phyloP scores from a whole-genome alignment of 192 early-diverging fungal species.

The Spizellomyces sp. region DNA sequence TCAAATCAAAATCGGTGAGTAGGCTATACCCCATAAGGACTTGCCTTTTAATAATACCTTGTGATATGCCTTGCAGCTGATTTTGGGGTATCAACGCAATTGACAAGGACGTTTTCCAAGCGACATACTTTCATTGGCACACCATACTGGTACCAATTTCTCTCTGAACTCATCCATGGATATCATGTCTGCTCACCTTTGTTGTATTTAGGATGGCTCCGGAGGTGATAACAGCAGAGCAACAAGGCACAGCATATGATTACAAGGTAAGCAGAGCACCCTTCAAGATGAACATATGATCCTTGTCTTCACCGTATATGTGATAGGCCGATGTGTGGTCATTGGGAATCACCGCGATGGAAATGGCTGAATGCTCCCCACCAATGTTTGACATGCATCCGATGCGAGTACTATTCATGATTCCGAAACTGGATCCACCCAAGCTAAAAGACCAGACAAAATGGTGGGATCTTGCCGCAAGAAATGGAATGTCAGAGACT shows the following conservation, averaged over 20 bases:
- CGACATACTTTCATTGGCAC: conserved; percentile 98
- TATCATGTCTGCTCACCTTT: not conserved
- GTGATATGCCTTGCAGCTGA: conserved; percentile 61
- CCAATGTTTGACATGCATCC: conserved; percentile 93
- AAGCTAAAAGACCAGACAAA: conserved; percentile 40
- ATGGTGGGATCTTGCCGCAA: conserved; percentile 23
- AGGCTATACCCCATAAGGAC: too few relatives aligned
- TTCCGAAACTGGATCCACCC: conserved; percentile 61
- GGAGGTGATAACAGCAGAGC: conserved; percentile 55
- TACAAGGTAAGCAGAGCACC: conserved; percentile 54
- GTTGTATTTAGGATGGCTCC: conserved; percentile 49
- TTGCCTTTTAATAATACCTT: not conserved
- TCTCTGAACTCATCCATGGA: not conserved
- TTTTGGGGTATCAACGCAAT: conserved; percentile 96
- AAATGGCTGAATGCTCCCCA: conserved; percentile 71
- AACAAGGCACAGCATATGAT: conserved; percentile 49
- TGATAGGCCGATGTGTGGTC: conserved; percentile 93
- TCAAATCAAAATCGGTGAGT: conserved; percentile 77
- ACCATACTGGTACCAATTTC: conserved; percentile 55
- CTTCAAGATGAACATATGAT: not conserved
- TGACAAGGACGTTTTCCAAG: conserved; percentile 69
- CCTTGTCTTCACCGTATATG: conserved; percentile 19
- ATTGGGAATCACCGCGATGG: conserved; percentile 83
- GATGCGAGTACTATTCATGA: conserved; percentile 92
- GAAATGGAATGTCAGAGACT: not conserved